Evolutionary conservation across 148 eudicot species (phyloP), one percentile per base, ranked within the genome.

Genomic region (Bassia scoparia): DNA sequence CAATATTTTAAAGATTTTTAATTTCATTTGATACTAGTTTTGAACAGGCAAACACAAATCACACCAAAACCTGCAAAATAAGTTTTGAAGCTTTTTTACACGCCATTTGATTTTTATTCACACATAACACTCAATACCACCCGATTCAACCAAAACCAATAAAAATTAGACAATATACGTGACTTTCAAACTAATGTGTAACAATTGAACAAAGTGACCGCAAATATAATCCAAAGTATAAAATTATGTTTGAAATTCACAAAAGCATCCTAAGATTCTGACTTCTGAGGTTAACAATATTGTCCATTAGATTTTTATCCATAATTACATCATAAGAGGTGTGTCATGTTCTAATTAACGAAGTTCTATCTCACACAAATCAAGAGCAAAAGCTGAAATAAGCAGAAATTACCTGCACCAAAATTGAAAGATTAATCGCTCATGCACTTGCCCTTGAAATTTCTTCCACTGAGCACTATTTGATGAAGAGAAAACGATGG

Each of bases 401-500:
- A 29, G n/a, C 38, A 66, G 29, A 64, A 31, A 58, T 68, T 69
- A 88, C 97, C 97, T 88, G 91, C 85, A 90, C 73, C 43, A 87
- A 85, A 72, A 88, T 75, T 77, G 87, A 71, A 76, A 84, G 60
- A 92, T 71, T 17, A 73, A 74, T 7, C 79, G 82, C 76, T 92
- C 97, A 79, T 86, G n/a, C 88, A 72, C 81, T 77, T 71, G 84
- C 79, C 81, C 76, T 87, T 33, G 44, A 41, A n/a, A 72, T 75
- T 86, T 71, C 70, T 44, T 74, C 80, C 79, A 69, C 75, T 82
- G 31, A 78, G 46, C 71, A 74, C 87, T 67, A 70, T 68, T 55
- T 76, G 84, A 72, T 27, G 73, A 50, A 67, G 68, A 30, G 89
- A 58, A n/a, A 37, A 48, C 3, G 35, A 41, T 21, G 17, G 26